A percentile compares a stretch with the other conserved stretches of the same genome.
phyloP scores from a whole-genome alignment of 176 grass and related monocot species.

The Aechmea fasciata region DNA sequence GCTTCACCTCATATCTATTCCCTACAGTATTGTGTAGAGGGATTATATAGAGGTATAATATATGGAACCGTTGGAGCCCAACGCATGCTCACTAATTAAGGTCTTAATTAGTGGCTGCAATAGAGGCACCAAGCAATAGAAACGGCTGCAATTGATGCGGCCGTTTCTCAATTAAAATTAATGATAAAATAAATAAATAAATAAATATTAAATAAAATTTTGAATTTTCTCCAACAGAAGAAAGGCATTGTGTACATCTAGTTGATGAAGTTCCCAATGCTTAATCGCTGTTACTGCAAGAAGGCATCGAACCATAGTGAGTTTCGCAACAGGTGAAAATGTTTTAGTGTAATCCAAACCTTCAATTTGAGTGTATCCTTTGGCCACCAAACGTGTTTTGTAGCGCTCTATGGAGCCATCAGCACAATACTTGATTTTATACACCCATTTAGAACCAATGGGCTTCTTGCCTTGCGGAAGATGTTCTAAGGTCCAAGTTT shows the following conservation, averaged over 20 bases:
- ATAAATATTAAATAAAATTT: no score
- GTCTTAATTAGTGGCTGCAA: no score
- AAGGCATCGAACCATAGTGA: background rate
- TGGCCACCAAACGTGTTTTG: background rate
- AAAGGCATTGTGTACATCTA: constrained; percentile 1
- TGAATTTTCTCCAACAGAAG: no score
- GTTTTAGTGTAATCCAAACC: background rate
- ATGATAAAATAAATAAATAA: no score
- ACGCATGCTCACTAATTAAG: no score
- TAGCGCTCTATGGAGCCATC: background rate
- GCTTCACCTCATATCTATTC: no score
- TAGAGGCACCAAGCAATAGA: no score
- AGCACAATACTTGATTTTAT: background rate
- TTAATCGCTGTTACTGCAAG: background rate
- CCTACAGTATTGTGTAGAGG: no score
- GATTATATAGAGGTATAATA: no score
- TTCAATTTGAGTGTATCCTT: background rate
- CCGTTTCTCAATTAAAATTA: no score
- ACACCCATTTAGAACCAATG: background rate
- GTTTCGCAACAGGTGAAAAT: background rate
- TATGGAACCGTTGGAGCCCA: no score
- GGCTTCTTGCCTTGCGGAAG: background rate
- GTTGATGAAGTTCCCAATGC: background rate
- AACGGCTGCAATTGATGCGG: no score
- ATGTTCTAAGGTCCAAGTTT: background rate